Conservation (phyloP, 2,329 filamentous ascomycete species). For the Magnaporthiopsis incrustans region DNA sequence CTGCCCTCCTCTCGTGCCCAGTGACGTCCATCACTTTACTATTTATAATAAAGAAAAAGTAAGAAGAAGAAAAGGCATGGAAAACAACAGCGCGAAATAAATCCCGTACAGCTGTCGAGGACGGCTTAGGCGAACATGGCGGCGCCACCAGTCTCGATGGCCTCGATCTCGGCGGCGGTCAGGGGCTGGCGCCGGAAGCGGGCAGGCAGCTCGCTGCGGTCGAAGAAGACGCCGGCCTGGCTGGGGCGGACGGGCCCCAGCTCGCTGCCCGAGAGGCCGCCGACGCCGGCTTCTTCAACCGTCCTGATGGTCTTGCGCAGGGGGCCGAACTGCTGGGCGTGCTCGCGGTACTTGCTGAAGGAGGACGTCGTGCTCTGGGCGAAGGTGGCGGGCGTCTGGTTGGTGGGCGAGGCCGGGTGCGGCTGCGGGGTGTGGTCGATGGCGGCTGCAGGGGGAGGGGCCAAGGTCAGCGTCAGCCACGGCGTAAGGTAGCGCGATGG, state of each 20-base stretch:
- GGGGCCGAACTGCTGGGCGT: conserved; percentile 71
- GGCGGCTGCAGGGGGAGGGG: conserved; percentile 37
- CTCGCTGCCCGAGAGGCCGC: conserved; percentile 56
- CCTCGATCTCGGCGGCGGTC: conserved; percentile 82
- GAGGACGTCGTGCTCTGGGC: conserved; percentile 42
- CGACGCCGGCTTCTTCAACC: conserved; percentile 34
- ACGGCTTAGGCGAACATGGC: conserved; percentile 37
- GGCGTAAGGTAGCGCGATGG: not conserved
- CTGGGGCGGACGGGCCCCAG: conserved; percentile 66
- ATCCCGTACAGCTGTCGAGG: not conserved
- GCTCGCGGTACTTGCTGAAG: conserved; percentile 71
- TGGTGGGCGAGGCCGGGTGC: conserved; percentile 63
- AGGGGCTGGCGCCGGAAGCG: conserved; percentile 74
- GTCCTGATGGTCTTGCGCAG: conserved; percentile 50
- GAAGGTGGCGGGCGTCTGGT: conserved; percentile 52
- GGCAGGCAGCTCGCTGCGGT: conserved; percentile 76
- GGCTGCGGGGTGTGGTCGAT: conserved; percentile 66
- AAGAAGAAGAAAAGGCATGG: not conserved
- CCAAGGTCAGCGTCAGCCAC: not conserved
- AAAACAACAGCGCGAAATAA: not conserved
- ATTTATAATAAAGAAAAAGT: not conserved
- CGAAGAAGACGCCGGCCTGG: conserved; percentile 67
- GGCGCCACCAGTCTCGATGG: conserved; percentile 87
- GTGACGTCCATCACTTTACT: not conserved
- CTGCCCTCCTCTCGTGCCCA: not conserved